These are phyloP conservation scores for Glarea lozoyensis DNA, from an alignment of 495 filamentous ascomycete genomes.

Conservation along the genomic window DNA sequence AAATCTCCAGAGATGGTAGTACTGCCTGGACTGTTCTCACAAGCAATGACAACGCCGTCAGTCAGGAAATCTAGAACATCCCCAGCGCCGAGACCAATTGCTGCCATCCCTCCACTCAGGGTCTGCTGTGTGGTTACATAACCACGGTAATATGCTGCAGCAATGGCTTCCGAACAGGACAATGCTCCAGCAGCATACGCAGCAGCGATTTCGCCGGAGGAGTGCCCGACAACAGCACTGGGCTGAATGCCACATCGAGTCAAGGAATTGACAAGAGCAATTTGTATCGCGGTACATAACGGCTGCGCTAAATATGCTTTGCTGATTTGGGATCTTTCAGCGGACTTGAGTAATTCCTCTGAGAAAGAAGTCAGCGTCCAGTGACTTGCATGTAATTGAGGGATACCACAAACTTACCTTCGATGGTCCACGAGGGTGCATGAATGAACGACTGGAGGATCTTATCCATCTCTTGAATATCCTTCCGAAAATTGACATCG, in stretches of 20 bases:
- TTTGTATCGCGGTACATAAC: conserved; percentile 41
- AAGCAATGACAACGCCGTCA: conserved; percentile 26
- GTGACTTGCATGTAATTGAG: not conserved
- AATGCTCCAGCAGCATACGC: conserved; percentile 42
- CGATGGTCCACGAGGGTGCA: not conserved
- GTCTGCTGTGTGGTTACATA: not conserved
- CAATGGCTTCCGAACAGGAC: conserved; percentile 41
- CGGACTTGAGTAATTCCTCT: not conserved
- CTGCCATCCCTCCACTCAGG: conserved; percentile 37
- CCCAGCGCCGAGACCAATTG: conserved; percentile 37
- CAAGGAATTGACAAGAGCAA: conserved; percentile 45
- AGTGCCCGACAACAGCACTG: conserved; percentile 49
- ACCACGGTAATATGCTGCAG: conserved; percentile 39
- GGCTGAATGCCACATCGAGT: conserved; percentile 43
- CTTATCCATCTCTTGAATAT: not conserved
- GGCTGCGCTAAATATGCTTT: conserved; percentile 40
- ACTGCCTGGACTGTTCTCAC: conserved; percentile 49
- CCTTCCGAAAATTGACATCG: not conserved
- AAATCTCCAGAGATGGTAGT: conserved; percentile 50
- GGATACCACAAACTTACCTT: not conserved
- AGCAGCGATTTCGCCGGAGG: conserved; percentile 54
- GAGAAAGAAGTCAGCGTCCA: not conserved
- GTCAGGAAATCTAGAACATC: conserved; percentile 29
- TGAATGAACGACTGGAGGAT: not conserved
- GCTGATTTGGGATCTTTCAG: conserved; percentile 20